Percentiles rank a stretch among this genome's conserved stretches.
Evolutionary conservation across 2,329 filamentous ascomycete species (phyloP).

Genomic region (Boeremia exigua): DNA sequence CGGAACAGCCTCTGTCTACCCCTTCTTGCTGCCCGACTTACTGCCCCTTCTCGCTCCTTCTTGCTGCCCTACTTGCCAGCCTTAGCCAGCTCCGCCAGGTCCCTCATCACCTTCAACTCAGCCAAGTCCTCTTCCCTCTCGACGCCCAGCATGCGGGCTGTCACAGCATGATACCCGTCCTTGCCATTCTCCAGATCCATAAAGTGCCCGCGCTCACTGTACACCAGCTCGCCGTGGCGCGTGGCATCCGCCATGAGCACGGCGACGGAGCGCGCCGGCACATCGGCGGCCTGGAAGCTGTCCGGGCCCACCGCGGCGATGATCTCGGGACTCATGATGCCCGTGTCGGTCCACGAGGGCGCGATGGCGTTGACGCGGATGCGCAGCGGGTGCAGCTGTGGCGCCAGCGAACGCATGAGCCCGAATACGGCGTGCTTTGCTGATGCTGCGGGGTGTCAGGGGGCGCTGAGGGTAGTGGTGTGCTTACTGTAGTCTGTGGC

Average conservation of each 20-base stretch:
- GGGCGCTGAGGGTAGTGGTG: background rate
- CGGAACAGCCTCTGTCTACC: too few relatives aligned
- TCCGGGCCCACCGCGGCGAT: constrained; percentile 24
- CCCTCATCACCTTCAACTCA: constrained; percentile 14
- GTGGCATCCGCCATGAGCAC: constrained; percentile 36
- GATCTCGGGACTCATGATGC: constrained; percentile 25
- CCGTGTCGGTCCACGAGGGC: constrained; percentile 41
- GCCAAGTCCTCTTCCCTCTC: constrained; percentile 3
- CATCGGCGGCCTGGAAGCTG: constrained; percentile 31
- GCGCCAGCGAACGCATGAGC: constrained; percentile 34
- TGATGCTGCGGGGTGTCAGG: constrained; percentile 21
- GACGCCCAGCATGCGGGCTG: constrained; percentile 25
- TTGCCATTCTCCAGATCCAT: constrained; percentile 39
- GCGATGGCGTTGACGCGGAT: constrained; percentile 45
- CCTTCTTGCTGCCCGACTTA: too few relatives aligned
- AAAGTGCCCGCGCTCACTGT: constrained; percentile 31
- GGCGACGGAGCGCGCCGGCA: constrained; percentile 30
- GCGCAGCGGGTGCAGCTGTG: constrained; percentile 31
- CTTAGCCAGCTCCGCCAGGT: background rate
- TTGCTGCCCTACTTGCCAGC: too few relatives aligned
- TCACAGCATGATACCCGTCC: constrained; percentile 26
- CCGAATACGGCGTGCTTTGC: constrained; percentile 43
- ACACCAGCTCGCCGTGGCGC: constrained; percentile 37
- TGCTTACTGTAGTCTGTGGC: constrained; percentile 42
- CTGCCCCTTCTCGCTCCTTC: too few relatives aligned